These are phyloP conservation scores for Talaromyces sp. DNA, from an alignment of 2,329 filamentous ascomycete genomes.

Conservation along the genomic window DNA sequence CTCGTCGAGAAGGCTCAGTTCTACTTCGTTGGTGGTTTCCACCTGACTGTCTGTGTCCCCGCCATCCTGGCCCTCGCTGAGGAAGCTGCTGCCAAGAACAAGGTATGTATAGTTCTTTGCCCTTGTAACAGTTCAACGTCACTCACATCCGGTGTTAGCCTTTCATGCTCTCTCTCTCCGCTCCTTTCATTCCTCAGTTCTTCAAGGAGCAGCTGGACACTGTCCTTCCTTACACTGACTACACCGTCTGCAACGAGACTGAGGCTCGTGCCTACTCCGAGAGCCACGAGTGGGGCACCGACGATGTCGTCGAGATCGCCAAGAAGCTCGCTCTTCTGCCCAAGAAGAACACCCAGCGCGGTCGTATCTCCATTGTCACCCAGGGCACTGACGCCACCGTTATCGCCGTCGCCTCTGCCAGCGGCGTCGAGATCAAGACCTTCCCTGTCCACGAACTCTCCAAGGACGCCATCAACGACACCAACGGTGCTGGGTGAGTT, in stretches of 20 bases:
- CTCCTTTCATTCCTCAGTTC: conserved; percentile 94
- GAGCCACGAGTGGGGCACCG: conserved; percentile 72
- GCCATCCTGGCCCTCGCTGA: conserved; percentile 88
- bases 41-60: conserved; percentile 92
- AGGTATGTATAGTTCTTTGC: conserved; percentile 53
- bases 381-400: conserved; percentile 92
- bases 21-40: conserved; percentile 95
- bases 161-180: conserved; percentile 88
- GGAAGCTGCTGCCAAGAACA: conserved; percentile 85
- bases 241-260: conserved; percentile 94
- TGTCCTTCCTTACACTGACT: conserved; percentile 89
- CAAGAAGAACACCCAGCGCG: conserved; percentile 85
- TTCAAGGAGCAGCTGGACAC: conserved; percentile 95
- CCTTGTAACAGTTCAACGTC: neutral
- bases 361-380: conserved; percentile 87
- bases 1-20: conserved; percentile 84
- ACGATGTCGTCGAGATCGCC: conserved; percentile 81
- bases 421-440: conserved; percentile 69
- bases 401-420: conserved; percentile 71
- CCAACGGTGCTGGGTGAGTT: conserved; percentile 80
- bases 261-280: conserved; percentile 88
- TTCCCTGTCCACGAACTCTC: conserved; percentile 81
- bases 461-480: conserved; percentile 83
- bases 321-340: conserved; percentile 82
- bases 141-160: conserved; percentile 41